Evolutionary conservation across 129 eudicot species (phyloP), one percentile per base, ranked within the genome.

Genomic region (Escallonia herrerae): DNA sequence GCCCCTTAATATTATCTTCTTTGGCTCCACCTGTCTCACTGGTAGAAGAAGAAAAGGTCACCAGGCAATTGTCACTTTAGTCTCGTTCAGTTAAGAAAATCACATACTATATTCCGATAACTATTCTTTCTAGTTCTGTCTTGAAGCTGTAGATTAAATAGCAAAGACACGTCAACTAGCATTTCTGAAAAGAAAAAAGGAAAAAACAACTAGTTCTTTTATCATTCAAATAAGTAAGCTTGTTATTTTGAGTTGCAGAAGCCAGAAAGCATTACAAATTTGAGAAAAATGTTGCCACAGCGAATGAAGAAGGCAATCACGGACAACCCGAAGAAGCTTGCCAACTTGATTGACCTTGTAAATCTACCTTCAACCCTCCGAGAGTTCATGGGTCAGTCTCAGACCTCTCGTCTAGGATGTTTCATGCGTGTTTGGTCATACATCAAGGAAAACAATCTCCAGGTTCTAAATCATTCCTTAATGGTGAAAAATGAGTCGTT

Each of bases 401-500:
- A 82, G 76, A 80, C 80, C 64, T 94, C 99, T 40, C 88, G 89
- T 8, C 62, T 94, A 56, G 89, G 89, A 40, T 94, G 95, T 73
- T 94, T 94, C 63, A 84, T 69, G 83, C 81, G 84, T 55, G 90
- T 94, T 65, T 94, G 99, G 99, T 84, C 88, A 6, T 84, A 94
- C 81, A 86, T 94, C 78, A 94, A 94, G 76, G 80, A 79, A 37
- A 86, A 93, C 70, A 89, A 86, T 56, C 99, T 93, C 76, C 99
- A 89, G 95, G 99, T 93, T 50, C 43, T 47, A 9, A 8, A 46
- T 43, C 47, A 63, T 60, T 55, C 37, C 11, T 9, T 12, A 4
- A 39, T 11, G 15, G 12, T 22, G 40, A 57, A 38, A 57, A 56
- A 14, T 56, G 8, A 56, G 9, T 56, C 15, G 38, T 6, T 57